Percentiles rank a stretch among this genome's conserved stretches.
Evolutionary conservation across 192 early-diverging fungal species (phyloP).

Genomic region (Linnemannia hyalina): DNA sequence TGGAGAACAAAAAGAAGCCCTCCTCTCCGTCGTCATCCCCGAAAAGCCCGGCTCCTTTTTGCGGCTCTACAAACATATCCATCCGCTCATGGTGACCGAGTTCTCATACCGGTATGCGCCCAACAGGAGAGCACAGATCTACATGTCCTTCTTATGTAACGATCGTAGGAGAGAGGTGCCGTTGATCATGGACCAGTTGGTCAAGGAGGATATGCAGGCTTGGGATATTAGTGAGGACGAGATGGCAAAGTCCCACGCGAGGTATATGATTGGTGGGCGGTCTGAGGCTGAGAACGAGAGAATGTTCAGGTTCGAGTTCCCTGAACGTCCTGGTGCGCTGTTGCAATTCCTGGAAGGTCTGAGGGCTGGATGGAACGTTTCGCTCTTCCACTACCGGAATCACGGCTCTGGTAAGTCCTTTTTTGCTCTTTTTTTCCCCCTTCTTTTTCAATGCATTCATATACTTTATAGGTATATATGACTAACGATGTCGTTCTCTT

Average conservation of each 20-base stretch:
- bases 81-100: slow-evolving; percentile 91
- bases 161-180: slow-evolving; percentile 79
- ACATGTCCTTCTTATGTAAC: slow-evolving; percentile 88
- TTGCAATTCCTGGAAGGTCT: slow-evolving; percentile 86
- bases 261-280: slow-evolving; percentile 93
- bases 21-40: slow-evolving; percentile 94
- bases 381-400: slow-evolving; percentile 97
- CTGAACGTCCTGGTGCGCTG: slow-evolving; percentile 94
- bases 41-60: slow-evolving; percentile 83
- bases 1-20: slow-evolving; percentile 93
- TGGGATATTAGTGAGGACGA: slow-evolving; percentile 94
- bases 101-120: slow-evolving; percentile 80
- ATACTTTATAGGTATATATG: background rate
- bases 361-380: slow-evolving; percentile 79
- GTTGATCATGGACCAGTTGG: slow-evolving; percentile 74
- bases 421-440: background rate
- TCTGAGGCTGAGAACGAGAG: slow-evolving; percentile 85
- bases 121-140: slow-evolving; percentile 81
- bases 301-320: slow-evolving; percentile 95
- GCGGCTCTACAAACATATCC: slow-evolving; percentile 83
- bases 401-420: slow-evolving; percentile 79
- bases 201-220: slow-evolving; percentile 73
- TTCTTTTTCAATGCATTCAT: background rate
- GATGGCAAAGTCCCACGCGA: slow-evolving; percentile 96
- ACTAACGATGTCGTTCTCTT: slow-evolving; percentile 7